Percentiles rank a stretch among this genome's conserved stretches.
phyloP scores from a whole-genome alignment of 129 eudicot genomes.

The Flaveria robusta region DNA sequence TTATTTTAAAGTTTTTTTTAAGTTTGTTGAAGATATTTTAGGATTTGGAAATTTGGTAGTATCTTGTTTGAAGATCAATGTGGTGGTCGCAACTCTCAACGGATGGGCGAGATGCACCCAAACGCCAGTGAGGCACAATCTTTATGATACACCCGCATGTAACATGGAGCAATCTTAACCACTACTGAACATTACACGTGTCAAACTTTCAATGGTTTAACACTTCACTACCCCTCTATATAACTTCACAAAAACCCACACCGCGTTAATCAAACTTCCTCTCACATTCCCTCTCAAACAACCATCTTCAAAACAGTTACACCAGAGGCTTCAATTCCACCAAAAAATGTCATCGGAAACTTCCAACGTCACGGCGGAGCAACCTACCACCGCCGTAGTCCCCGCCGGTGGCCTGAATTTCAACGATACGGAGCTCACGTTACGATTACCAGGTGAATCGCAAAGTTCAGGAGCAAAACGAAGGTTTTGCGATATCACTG shows the following conservation, averaged over 20 bases:
- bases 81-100: background rate
- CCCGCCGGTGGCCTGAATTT: conserved; percentile 34
- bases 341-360: conserved; percentile 35
- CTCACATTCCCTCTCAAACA: conserved; percentile 8
- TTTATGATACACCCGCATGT: conserved; percentile 35
- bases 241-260: conserved; percentile 16
- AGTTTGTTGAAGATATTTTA: background rate
- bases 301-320: conserved; percentile 24
- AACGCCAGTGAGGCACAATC: conserved; percentile 26
- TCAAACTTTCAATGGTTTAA: conserved; percentile 15
- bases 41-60: background rate
- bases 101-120: background rate
- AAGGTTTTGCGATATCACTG: conserved; percentile 44
- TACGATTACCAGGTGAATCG: conserved; percentile 67
- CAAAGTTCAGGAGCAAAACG: conserved; percentile 51
- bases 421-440: conserved; percentile 75
- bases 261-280: background rate
- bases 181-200: conserved; percentile 41
- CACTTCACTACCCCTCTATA: conserved; percentile 21
- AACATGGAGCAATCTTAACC: conserved; percentile 53
- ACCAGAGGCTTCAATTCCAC: background rate
- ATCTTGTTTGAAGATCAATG: background rate
- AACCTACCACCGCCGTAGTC: conserved; percentile 22
- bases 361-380: conserved; percentile 34
- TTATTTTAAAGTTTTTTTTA: background rate